A percentile compares a stretch with the other conserved stretches of the same genome.
Conservation (phyloP, 2,329 filamentous ascomycete genomes). For the Xylaria sp. region DNA sequence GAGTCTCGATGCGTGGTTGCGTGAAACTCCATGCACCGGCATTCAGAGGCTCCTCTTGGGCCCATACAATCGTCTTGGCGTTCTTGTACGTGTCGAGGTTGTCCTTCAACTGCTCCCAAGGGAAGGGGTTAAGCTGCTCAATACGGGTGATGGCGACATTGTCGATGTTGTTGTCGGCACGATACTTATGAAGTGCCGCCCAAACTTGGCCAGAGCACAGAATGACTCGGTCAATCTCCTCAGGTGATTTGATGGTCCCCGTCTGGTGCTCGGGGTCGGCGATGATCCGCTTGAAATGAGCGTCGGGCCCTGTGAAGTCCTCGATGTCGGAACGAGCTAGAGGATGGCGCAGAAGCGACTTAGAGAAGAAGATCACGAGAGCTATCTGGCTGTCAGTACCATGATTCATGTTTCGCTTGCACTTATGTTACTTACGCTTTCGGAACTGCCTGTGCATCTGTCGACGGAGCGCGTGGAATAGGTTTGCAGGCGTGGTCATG, state of each 20-base stretch:
- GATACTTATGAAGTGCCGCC: conserved; percentile 86
- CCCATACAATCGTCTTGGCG: conserved; percentile 96
- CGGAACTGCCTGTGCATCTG: conserved; percentile 99
- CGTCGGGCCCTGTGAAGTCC: conserved; percentile 80
- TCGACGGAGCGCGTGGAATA: conserved; percentile 94
- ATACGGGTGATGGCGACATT: conserved; percentile 93
- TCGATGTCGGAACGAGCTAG: conserved; percentile 86
- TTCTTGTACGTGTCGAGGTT: conserved; percentile 98
- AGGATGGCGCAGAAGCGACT: conserved; percentile 92
- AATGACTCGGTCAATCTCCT: conserved; percentile 91
- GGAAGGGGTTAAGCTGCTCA: conserved; percentile 98
- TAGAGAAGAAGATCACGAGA: conserved; percentile 97
- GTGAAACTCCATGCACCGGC: conserved; percentile 95
- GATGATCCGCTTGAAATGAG: conserved; percentile 97
- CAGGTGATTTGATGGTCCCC: conserved; percentile 72
- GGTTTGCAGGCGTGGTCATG: conserved; percentile 93
- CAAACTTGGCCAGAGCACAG: conserved; percentile 96
- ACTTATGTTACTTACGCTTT: conserved; percentile 72
- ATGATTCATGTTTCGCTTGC: neutral
- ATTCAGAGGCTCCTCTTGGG: conserved; percentile 96
- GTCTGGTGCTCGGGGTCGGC: conserved; percentile 82
- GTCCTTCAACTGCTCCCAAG: conserved; percentile 94
- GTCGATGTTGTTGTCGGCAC: conserved; percentile 81
- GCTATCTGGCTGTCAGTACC: conserved; percentile 54
- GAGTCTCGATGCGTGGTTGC: conserved; percentile 96